Conservation (phyloP, 192 early-diverging fungal species). For the Backusella tarrabulga region DNA sequence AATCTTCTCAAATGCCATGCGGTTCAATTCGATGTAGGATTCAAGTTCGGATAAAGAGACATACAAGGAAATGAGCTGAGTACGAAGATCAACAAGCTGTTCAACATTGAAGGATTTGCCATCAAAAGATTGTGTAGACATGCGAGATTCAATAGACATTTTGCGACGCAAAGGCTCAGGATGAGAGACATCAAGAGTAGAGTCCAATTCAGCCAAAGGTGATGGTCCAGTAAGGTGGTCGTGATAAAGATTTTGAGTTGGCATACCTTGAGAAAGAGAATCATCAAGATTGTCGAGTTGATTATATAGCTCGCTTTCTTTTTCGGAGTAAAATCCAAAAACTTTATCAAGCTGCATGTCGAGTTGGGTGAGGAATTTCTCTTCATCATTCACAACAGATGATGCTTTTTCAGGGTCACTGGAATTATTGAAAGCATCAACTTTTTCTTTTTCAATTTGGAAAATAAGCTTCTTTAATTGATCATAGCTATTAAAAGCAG, state of each 20-base stretch:
- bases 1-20: constrained; percentile 87
- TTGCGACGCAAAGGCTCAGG: not conserved
- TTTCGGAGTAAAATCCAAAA: constrained; percentile 63
- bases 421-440: constrained; percentile 20
- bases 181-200: not conserved
- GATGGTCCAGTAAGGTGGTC: not conserved
- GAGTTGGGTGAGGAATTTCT: constrained; percentile 57
- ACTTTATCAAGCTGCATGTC: constrained; percentile 75
- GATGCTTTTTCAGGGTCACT: constrained; percentile 12
- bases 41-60: constrained; percentile 78
- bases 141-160: constrained; percentile 28
- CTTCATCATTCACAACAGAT: not conserved
- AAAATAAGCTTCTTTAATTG: constrained; percentile 36
- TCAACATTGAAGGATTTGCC: constrained; percentile 14
- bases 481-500: constrained; percentile 24
- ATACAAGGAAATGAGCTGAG: constrained; percentile 25
- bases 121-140: constrained; percentile 11
- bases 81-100: constrained; percentile 23
- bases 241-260: not conserved
- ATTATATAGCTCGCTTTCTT: constrained; percentile 62
- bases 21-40: constrained; percentile 83
- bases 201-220: not conserved
- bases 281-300: constrained; percentile 47
- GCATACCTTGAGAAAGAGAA: constrained; percentile 29
- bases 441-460: constrained; percentile 36